Evolutionary conservation across 2,329 filamentous ascomycete genomes (phyloP).

Genomic region (Cylindrodendrum hubeiense): DNA sequence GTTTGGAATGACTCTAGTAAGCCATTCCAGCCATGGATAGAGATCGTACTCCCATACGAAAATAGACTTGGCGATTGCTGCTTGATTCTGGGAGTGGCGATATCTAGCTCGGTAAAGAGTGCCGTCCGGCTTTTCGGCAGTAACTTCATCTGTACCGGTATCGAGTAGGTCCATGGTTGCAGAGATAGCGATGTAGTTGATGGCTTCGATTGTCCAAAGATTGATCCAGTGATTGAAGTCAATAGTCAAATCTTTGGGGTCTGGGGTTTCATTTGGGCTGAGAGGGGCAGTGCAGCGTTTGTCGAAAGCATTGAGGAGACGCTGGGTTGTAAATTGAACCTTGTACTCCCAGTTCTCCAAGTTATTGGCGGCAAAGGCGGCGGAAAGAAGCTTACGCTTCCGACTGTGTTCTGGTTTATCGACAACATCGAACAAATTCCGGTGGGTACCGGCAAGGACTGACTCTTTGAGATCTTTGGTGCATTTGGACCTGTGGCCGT

Average conservation of each 20-base stretch:
- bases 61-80: slow-evolving; percentile 59
- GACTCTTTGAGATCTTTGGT: slow-evolving; percentile 61
- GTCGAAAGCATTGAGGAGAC: slow-evolving; percentile 59
- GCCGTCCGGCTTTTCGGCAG: slow-evolving; percentile 58
- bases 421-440: slow-evolving; percentile 63
- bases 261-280: slow-evolving; percentile 35
- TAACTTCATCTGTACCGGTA: slow-evolving; percentile 56
- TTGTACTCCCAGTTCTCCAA: slow-evolving; percentile 66
- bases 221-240: slow-evolving; percentile 63
- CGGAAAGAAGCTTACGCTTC: slow-evolving; percentile 62
- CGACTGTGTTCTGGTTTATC: slow-evolving; percentile 64
- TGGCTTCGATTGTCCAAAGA: slow-evolving; percentile 68
- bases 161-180: slow-evolving; percentile 64
- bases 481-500: slow-evolving; percentile 59
- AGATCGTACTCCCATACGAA: slow-evolving; percentile 64
- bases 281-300: slow-evolving; percentile 51
- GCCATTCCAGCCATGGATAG: slow-evolving; percentile 60
- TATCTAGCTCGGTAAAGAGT: slow-evolving; percentile 57
- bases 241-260: slow-evolving; percentile 55
- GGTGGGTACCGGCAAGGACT: slow-evolving; percentile 59
- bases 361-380: slow-evolving; percentile 65
- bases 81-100: slow-evolving; percentile 62
- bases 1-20: slow-evolving; percentile 59
- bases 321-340: slow-evolving; percentile 62
- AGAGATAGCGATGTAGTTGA: slow-evolving; percentile 65